phyloP scores from a whole-genome alignment of 2,329 filamentous ascomycete species.

The Aspergillus awamori region DNA sequence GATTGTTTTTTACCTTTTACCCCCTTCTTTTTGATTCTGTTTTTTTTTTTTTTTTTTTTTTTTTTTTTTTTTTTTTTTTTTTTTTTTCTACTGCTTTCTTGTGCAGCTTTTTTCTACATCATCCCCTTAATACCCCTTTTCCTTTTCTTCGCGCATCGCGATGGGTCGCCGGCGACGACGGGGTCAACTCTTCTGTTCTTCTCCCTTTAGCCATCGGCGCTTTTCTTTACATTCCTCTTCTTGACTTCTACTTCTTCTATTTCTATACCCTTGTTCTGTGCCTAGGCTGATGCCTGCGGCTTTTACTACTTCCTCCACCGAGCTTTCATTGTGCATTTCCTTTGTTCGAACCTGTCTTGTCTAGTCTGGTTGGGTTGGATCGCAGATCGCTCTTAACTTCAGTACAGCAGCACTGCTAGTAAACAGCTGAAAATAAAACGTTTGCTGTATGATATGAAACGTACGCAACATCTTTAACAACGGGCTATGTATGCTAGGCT shows the following conservation, averaged over 20 bases:
- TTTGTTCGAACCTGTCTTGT: neutral
- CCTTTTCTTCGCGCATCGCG: conserved; percentile 5
- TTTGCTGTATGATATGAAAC: neutral
- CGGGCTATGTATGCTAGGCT: no score
- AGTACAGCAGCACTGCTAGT: no score
- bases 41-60: no score
- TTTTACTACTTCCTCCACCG: no score
- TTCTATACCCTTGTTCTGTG: conserved; percentile 5
- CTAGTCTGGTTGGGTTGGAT: neutral
- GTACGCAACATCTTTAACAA: neutral
- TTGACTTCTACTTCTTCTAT: neutral
- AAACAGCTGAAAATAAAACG: neutral
- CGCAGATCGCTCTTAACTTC: neutral
- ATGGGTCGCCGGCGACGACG: conserved; percentile 8
- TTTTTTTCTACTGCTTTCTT: no score
- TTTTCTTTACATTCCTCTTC: neutral
- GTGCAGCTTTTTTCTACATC: conserved; percentile 12
- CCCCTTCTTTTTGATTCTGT: conserved; percentile 3
- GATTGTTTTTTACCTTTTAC: conserved; percentile 4
- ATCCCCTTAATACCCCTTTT: neutral
- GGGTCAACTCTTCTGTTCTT: neutral
- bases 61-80: no score
- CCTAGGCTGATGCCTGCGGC: neutral
- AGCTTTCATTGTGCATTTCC: neutral
- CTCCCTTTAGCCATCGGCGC: neutral